phyloP scores from a whole-genome alignment of 2,329 filamentous ascomycete genomes.

The Fusarium sp. region DNA sequence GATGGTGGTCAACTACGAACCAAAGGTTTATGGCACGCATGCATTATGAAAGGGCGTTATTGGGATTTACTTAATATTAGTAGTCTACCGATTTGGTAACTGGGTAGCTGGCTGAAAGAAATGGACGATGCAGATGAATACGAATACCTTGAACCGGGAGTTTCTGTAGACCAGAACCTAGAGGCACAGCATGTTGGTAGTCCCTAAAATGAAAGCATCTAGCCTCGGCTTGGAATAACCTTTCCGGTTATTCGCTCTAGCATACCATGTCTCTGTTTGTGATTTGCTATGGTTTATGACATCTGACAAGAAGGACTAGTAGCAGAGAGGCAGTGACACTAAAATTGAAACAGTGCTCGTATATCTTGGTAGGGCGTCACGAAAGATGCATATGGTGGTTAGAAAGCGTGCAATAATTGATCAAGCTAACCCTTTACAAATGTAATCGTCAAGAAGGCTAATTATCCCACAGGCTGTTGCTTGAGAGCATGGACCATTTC shows the following conservation, averaged over 20 bases:
- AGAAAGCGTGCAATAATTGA: not conserved
- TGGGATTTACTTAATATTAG: constrained; percentile 24
- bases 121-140: not conserved
- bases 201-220: not conserved
- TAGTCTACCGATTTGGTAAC: constrained; percentile 6
- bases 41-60: constrained; percentile 45
- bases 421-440: constrained; percentile 1
- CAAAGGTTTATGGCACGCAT: constrained; percentile 34
- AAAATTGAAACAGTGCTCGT: not conserved
- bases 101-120: not conserved
- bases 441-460: not conserved
- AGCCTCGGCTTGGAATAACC: not conserved
- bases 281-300: not conserved
- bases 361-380: not conserved
- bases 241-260: not conserved
- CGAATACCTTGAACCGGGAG: constrained; percentile 12
- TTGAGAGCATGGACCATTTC: not conserved
- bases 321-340: not conserved
- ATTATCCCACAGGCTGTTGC: not conserved
- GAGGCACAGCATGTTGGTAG: not conserved
- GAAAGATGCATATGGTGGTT: not conserved
- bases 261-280: not conserved
- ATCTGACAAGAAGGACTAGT: not conserved
- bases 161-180: not conserved
- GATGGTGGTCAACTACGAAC: constrained; percentile 20